Conservation (phyloP, 1,284 basidiomycete species). For the Puccinia coronata region DNA sequence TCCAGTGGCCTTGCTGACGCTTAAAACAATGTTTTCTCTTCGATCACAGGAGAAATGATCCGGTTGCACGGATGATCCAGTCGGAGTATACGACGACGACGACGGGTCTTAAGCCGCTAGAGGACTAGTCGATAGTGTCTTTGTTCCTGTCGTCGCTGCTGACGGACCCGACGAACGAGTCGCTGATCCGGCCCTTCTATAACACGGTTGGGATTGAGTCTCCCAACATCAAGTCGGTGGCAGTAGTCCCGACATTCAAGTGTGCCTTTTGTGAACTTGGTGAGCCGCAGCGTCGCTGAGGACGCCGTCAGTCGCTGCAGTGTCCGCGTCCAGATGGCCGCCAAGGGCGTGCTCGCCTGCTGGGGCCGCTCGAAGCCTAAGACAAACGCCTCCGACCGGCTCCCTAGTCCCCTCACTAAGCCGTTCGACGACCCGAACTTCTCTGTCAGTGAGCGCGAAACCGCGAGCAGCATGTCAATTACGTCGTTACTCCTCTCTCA, state of each 20-base stretch:
- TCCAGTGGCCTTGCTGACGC: background rate
- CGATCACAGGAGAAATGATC: slow-evolving; percentile 81
- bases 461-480: slow-evolving; percentile 47
- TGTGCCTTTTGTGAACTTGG: slow-evolving; percentile 97
- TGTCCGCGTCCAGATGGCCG: slow-evolving; percentile 80
- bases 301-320: slow-evolving; percentile 80
- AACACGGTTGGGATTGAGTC: slow-evolving; percentile 72
- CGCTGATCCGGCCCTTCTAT: slow-evolving; percentile 74
- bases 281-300: slow-evolving; percentile 76
- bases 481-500: background rate
- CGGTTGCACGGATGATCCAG: slow-evolving; percentile 85
- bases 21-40: slow-evolving; percentile 74
- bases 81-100: slow-evolving; percentile 70
- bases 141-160: slow-evolving; percentile 86
- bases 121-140: slow-evolving; percentile 79
- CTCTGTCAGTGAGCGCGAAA: slow-evolving; percentile 39
- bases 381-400: slow-evolving; percentile 57
- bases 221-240: slow-evolving; percentile 74
- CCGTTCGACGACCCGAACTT: background rate
- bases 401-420: background rate
- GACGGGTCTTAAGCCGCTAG: slow-evolving; percentile 82
- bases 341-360: slow-evolving; percentile 72
- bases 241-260: slow-evolving; percentile 80
- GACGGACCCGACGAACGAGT: slow-evolving; percentile 68
- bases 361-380: slow-evolving; percentile 75